phyloP scores from a whole-genome alignment of 805 yeast genomes.

The Suhomyces vadensis region DNA sequence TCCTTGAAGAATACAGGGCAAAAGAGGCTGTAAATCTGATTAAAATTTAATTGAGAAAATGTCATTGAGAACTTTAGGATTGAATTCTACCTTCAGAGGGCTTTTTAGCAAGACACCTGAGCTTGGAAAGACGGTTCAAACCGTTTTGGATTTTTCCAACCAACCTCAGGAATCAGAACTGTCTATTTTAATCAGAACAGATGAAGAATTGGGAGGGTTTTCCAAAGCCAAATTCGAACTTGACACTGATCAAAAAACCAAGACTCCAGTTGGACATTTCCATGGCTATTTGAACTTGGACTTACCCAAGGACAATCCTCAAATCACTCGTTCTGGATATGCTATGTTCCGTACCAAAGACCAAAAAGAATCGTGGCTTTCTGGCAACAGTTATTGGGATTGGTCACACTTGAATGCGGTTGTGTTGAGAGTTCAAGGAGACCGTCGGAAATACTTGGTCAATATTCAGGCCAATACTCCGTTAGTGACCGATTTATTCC shows the following conservation, averaged over 20 bases:
- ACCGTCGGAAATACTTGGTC: conserved; percentile 70
- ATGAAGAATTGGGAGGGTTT: conserved; percentile 76
- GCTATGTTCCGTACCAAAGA: conserved; percentile 84
- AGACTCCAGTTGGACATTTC: conserved; percentile 34
- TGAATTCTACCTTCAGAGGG: conserved; percentile 36
- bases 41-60: conserved; percentile 16
- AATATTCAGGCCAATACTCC: conserved; percentile 83
- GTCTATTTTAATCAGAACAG: conserved; percentile 62
- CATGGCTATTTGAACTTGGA: conserved; percentile 69
- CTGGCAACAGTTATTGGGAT: conserved; percentile 61
- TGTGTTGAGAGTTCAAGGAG: conserved; percentile 71
- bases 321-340: conserved; percentile 66
- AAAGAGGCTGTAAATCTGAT: background rate
- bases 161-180: conserved; percentile 45
- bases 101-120: conserved; percentile 36
- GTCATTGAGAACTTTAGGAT: conserved; percentile 45
- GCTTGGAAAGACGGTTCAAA: conserved; percentile 30
- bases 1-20: background rate
- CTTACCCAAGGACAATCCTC: conserved; percentile 62
- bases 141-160: conserved; percentile 58
- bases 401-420: conserved; percentile 64
- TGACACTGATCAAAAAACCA: conserved; percentile 20
- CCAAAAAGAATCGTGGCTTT: conserved; percentile 51
- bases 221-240: conserved; percentile 60
- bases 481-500: conserved; percentile 74